phyloP scores from a whole-genome alignment of 352 stramenopile genomes.

The Globisporangium spinosum region DNA sequence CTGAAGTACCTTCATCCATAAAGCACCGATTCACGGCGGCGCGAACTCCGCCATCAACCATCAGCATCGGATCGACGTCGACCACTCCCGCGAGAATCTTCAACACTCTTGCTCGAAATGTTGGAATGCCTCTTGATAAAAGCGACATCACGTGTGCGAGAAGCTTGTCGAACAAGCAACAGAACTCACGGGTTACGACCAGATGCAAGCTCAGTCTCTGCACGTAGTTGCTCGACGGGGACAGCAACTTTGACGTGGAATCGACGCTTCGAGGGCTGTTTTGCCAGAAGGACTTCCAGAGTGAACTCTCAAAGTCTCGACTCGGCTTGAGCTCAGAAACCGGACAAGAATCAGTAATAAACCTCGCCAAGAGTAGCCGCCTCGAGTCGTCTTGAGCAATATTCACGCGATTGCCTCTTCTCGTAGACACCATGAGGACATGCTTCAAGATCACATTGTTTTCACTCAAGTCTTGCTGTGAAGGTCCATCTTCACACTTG shows the following conservation, averaged over 20 bases:
- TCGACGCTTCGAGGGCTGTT: conserved; percentile 26
- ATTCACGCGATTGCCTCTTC: conserved; percentile 25
- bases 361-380: conserved; percentile 54
- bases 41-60: conserved; percentile 60
- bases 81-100: conserved; percentile 74
- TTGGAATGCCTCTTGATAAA: conserved; percentile 66
- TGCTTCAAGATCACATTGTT: conserved; percentile 48
- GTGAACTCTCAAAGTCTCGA: conserved; percentile 18
- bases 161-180: conserved; percentile 58
- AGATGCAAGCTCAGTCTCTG: conserved; percentile 46
- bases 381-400: conserved; percentile 41
- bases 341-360: conserved; percentile 31
- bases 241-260: conserved; percentile 39
- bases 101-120: conserved; percentile 71
- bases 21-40: conserved; percentile 64
- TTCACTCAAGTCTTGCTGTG: conserved; percentile 1
- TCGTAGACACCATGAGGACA: conserved; percentile 57
- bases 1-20: conserved; percentile 70
- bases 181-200: conserved; percentile 58
- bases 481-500: conserved; percentile 8
- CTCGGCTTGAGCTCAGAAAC: neutral
- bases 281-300: conserved; percentile 59
- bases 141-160: conserved; percentile 73
- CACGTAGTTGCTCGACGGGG: conserved; percentile 40
- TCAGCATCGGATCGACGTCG: conserved; percentile 82